Conservation (phyloP, 2,329 filamentous ascomycete genomes). For the Catunica adiposa region DNA sequence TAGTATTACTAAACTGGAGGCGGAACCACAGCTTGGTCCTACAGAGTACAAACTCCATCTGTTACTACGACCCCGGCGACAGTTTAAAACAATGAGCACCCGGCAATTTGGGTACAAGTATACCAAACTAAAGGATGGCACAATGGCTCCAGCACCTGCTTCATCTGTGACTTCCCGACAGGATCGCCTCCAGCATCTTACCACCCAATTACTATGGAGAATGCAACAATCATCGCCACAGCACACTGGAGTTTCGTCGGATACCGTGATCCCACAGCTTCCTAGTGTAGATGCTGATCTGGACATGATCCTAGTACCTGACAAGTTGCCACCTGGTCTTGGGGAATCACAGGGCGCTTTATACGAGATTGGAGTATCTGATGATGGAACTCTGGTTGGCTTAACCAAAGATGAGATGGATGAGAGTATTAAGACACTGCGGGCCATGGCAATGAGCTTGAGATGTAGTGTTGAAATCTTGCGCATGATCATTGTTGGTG, state of each 20-base stretch:
- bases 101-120: constrained; percentile 12
- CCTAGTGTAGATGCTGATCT: constrained; percentile 44
- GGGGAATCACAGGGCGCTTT: constrained; percentile 86
- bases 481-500: constrained; percentile 68
- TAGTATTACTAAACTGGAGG: constrained; percentile 59
- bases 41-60: constrained; percentile 95
- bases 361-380: constrained; percentile 91
- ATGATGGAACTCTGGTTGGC: constrained; percentile 82
- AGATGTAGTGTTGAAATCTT: constrained; percentile 73
- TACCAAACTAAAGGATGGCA: constrained; percentile 9
- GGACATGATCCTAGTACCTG: constrained; percentile 30
- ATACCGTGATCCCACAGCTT: constrained; percentile 57
- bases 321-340: constrained; percentile 55
- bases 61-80: constrained; percentile 59
- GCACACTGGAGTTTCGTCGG: constrained; percentile 62
- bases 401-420: constrained; percentile 81
- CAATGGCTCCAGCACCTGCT: constrained; percentile 20
- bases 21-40: constrained; percentile 85
- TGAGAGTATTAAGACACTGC: constrained; percentile 71
- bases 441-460: constrained; percentile 80
- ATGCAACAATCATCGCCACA: constrained; percentile 88
- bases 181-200: constrained; percentile 74
- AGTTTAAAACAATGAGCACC: constrained; percentile 58
- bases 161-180: constrained; percentile 56
- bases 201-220: constrained; percentile 87